A percentile compares a stretch with the other conserved stretches of the same genome.
Conservation (phyloP, 768 basidiomycete genomes). For the Serpula lacrymans region DNA sequence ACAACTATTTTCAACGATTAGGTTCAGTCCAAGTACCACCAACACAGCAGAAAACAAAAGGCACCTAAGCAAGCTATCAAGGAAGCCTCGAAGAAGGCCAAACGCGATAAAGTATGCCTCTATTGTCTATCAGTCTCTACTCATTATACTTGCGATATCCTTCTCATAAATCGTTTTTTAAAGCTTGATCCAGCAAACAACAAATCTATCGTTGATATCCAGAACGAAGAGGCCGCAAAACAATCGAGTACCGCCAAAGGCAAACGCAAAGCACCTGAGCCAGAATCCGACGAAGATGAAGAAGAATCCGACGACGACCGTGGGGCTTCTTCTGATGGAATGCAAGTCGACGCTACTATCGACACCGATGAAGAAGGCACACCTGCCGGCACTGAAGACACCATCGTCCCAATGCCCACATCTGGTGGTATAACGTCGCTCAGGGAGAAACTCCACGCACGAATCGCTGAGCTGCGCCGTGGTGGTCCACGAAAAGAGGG, state of each 20-base stretch:
- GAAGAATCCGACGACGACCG: conserved; percentile 25
- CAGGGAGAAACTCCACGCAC: conserved; percentile 70
- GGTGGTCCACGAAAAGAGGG: conserved; percentile 28
- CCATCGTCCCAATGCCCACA: conserved; percentile 61
- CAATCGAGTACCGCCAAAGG: conserved; percentile 29
- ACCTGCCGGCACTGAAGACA: conserved; percentile 32
- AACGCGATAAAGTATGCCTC: conserved; percentile 68
- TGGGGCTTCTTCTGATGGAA: too few species aligned
- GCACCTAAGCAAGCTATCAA: conserved; percentile 83
- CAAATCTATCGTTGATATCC: conserved; percentile 71
- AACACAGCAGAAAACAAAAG: conserved; percentile 84
- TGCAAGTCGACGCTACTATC: conserved; percentile 29
- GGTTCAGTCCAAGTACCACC: conserved; percentile 71
- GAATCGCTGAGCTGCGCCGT: conserved; percentile 66
- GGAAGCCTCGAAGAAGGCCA: conserved; percentile 86
- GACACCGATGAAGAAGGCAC: conserved; percentile 30
- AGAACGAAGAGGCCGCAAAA: conserved; percentile 47
- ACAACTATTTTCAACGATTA: conserved; percentile 15
- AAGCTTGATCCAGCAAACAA: conserved; percentile 94
- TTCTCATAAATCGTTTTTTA: not conserved
- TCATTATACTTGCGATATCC: not conserved
- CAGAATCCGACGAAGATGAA: conserved; percentile 25
- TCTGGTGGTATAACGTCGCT: conserved; percentile 60
- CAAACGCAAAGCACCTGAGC: conserved; percentile 44
- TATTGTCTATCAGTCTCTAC: not conserved